These are phyloP conservation scores for Mucor racemosus DNA, from an alignment of 371 early-diverging fungal genomes.

Conservation along the genomic window DNA sequence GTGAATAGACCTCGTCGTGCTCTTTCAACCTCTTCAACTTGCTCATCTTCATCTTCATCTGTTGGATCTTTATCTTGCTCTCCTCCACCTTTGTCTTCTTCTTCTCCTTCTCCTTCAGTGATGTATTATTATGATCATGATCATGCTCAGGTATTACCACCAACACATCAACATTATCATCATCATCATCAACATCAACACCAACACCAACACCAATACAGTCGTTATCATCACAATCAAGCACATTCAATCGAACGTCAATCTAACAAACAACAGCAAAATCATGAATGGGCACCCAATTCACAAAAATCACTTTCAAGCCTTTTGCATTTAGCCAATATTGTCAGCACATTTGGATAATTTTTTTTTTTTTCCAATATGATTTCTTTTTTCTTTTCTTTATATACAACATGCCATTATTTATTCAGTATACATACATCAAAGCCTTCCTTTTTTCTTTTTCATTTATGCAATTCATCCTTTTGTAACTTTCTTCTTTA, in stretches of 20 bases:
- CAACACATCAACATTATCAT: neutral
- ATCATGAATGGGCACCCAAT: conserved; percentile 3
- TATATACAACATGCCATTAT: neutral
- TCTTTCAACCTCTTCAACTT: conserved; percentile 21
- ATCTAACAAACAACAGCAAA: conserved; percentile 1
- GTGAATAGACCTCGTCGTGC: conserved; percentile 22
- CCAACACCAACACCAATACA: conserved; percentile 6
- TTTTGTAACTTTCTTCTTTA: neutral
- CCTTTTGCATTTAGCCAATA: conserved; percentile 39
- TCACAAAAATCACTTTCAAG: conserved; percentile 25
- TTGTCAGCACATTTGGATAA: conserved; percentile 50
- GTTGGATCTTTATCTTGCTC: conserved; percentile 6
- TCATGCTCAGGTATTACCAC: conserved; percentile 3
- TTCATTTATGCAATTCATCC: neutral
- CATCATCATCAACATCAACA: conserved; percentile 10
- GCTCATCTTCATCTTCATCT: conserved; percentile 17
- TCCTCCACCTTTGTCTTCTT: conserved; percentile 13
- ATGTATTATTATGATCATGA: conserved; percentile 6
- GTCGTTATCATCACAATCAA: neutral
- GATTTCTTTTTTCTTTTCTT: neutral
- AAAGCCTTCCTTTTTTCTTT: neutral
- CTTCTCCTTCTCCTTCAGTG: conserved; percentile 1
- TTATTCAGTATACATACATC: neutral
- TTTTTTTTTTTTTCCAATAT: neutral
- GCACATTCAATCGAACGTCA: conserved; percentile 3